Percentiles rank a stretch among this genome's conserved stretches.
Conservation (phyloP, 1,139 yeast genomes). For the Maudiozyma humilis region DNA sequence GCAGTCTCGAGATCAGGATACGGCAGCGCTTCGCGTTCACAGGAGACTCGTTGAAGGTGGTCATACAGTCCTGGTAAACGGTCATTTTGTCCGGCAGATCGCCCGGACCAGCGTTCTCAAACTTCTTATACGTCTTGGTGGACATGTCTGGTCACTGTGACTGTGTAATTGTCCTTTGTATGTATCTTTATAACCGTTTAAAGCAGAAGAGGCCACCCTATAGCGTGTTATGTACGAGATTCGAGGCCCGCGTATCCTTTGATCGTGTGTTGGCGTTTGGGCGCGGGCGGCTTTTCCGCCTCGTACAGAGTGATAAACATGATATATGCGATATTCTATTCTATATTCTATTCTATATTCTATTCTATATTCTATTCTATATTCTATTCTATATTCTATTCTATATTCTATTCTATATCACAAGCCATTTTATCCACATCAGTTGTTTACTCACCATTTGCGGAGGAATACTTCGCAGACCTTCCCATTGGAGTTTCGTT, state of each 20-base stretch:
- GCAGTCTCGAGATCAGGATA: slow-evolving; percentile 49
- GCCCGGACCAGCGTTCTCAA: slow-evolving; percentile 65
- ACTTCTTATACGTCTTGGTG: slow-evolving; percentile 71
- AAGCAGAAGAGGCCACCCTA: no score
- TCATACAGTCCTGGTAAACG: slow-evolving; percentile 89
- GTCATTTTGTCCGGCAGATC: slow-evolving; percentile 88
- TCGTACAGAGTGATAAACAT: neutral
- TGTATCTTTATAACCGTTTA: neutral
- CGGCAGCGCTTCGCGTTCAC: slow-evolving; percentile 86
- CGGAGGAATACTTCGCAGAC: no score
- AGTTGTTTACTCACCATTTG: no score
- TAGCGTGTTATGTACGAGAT: no score
- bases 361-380: no score
- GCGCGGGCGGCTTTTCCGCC: no score
- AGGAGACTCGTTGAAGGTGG: slow-evolving; percentile 88
- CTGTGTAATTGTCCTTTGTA: neutral
- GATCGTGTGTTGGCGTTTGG: neutral
- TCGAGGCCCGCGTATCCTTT: neutral
- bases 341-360: no score
- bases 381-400: no score
- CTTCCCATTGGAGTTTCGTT: no score
- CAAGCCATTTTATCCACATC: no score
- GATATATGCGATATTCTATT: no score
- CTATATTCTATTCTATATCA: no score
- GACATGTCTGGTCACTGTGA: slow-evolving; percentile 43